Evolutionary conservation across 2,329 filamentous ascomycete species (phyloP).

Genomic region (Chrysoporthe puriensis): DNA sequence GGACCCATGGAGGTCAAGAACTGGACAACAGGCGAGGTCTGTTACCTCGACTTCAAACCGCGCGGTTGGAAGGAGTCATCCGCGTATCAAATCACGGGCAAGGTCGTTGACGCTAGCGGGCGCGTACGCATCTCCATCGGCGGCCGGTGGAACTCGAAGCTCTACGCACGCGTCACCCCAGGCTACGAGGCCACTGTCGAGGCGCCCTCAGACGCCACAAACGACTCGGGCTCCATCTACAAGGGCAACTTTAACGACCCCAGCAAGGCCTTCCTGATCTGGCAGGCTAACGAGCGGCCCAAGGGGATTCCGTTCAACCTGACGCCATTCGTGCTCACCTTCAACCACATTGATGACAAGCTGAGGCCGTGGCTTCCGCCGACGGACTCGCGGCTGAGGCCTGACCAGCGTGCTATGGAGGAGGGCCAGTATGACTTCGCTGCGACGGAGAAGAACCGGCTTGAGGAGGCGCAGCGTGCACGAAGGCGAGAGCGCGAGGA

Average conservation of each 20-base stretch:
- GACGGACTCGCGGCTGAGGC: conserved; percentile 89
- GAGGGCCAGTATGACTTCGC: conserved; percentile 96
- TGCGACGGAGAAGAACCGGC: conserved; percentile 88
- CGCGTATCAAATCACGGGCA: conserved; percentile 85
- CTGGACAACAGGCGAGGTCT: conserved; percentile 92
- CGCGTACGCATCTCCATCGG: conserved; percentile 86
- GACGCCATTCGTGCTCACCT: conserved; percentile 88
- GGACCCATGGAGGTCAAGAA: conserved; percentile 97
- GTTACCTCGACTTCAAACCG: conserved; percentile 87
- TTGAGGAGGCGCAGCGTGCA: conserved; percentile 89
- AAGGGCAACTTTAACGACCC: conserved; percentile 61
- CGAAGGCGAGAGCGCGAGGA: conserved; percentile 74
- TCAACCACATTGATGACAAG: conserved; percentile 90
- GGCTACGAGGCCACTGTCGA: conserved; percentile 80
- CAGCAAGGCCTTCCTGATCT: conserved; percentile 83
- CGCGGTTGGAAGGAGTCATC: conserved; percentile 95
- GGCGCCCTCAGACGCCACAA: conserved; percentile 51
- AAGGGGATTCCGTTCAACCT: conserved; percentile 92
- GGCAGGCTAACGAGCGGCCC: conserved; percentile 84
- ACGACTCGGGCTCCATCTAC: conserved; percentile 37
- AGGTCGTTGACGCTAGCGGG: conserved; percentile 79
- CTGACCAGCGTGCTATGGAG: conserved; percentile 97
- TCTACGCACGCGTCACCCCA: conserved; percentile 90
- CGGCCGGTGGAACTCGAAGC: conserved; percentile 95
- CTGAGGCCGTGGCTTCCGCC: conserved; percentile 79